A percentile compares a stretch with the other conserved stretches of the same genome.
Evolutionary conservation across 441 rosid genomes (phyloP).

Genomic region (Adansonia gregorii): DNA sequence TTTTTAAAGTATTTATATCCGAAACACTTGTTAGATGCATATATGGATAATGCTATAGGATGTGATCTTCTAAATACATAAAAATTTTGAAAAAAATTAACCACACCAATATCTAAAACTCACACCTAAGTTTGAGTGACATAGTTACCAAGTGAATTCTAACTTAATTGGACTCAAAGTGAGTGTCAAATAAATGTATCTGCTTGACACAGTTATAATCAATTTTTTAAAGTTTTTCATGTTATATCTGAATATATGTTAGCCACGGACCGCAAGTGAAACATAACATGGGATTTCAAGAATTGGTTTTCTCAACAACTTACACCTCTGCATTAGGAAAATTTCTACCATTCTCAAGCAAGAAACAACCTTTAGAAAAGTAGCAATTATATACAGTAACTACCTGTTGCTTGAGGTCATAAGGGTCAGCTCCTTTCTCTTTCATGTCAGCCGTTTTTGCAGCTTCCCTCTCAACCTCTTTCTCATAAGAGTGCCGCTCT

Average conservation of each 20-base stretch:
- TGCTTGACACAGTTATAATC: background rate
- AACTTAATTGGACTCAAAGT: background rate
- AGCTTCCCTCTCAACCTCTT: conserved; percentile 90
- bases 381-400: background rate
- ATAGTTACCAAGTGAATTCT: too few species aligned
- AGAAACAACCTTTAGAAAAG: background rate
- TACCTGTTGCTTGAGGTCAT: conserved; percentile 96
- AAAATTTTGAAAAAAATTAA: too few species aligned
- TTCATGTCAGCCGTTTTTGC: conserved; percentile 89
- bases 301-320: conserved; percentile 4
- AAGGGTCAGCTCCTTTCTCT: conserved; percentile 86
- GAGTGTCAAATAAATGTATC: background rate
- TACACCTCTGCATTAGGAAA: background rate
- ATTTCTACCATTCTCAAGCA: background rate
- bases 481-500: conserved; percentile 88
- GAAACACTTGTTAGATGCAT: too few species aligned
- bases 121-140: too few species aligned
- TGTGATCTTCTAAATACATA: too few species aligned
- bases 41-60: too few species aligned
- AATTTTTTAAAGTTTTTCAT: background rate
- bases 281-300: background rate
- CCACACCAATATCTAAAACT: too few species aligned
- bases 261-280: background rate
- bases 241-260: too few species aligned
- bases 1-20: too few species aligned